Base-by-base conservation (phyloP, 306 rosid genomes). In the Trifolium dubium region DNA sequence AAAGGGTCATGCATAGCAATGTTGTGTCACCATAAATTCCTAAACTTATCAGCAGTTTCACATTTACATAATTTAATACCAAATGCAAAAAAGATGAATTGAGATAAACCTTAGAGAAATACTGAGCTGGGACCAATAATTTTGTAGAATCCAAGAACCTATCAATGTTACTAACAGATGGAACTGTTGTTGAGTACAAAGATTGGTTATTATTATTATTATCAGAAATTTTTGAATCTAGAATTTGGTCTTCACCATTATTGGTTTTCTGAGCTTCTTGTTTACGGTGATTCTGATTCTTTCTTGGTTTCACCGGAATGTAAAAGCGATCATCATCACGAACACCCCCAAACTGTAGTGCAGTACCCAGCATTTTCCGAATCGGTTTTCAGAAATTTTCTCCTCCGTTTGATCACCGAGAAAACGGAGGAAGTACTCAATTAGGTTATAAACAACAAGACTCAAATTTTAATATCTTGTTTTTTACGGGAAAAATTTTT, bases 81-180 rank as follows among this genome's bases (percentile, higher is more conserved):
- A 23, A 23, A 23, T 23, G 23, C 23, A 23, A 23, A 23, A 58
- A 7, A 37, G 17, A 6, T 39, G 13, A 14, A 56, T 13, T 13
- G 39, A 10, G 40, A 73, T 67, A 69, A 80, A 80, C 98, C 98
- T 91, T 86, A 2, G 98, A 89, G 62, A 91, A 83, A 81, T 80
- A 87, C 80, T 85, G 98, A 63, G 90, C 98, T 0, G 89, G 87
- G 31, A 94, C 90, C 44, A 77, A 83, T 49, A 93, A 96, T 41
- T 74, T 84, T 4, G 89, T 94, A 37, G 90, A 85, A 68, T 89
- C 82, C 86, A 94, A 69, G 68, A 94, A 88, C 80, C 91, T 85
- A 73, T 94, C 92, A 47, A 93, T 79, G 65, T 93, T 91, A 71
- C 80, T 82, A 69, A 49, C 63, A 72, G 82, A 56, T 3, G 76